Conservation (phyloP, 352 stramenopile genomes). For the Hyphochytrium catenoides region DNA sequence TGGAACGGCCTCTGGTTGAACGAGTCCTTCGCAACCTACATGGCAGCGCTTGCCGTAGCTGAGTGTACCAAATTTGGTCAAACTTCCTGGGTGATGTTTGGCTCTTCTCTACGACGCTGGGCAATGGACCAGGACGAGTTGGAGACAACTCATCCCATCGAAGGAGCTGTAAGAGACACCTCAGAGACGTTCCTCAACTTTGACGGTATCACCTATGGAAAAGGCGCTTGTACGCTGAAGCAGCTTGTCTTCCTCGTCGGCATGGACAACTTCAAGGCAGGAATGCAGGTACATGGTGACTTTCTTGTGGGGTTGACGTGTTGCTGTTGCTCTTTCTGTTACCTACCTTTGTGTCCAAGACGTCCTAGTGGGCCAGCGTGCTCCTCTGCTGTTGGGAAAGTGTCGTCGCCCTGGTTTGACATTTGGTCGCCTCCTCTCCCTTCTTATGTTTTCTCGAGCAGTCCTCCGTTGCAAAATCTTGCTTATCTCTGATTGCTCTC, state of each 20-base stretch:
- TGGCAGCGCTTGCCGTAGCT: slow-evolving; percentile 77
- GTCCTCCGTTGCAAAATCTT: slow-evolving; percentile 84
- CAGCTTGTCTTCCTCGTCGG: not conserved
- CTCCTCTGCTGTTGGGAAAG: slow-evolving; percentile 16
- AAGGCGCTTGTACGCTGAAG: slow-evolving; percentile 33
- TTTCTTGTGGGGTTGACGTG: too few species aligned
- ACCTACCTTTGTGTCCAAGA: not conserved
- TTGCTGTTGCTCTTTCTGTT: too few species aligned
- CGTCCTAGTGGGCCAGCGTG: not conserved
- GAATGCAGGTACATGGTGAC: too few species aligned
- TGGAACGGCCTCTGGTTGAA: slow-evolving; percentile 90
- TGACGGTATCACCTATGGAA: slow-evolving; percentile 89
- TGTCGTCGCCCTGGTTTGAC: slow-evolving; percentile 37
- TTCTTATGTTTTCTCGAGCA: slow-evolving; percentile 40
- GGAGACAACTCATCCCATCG: not conserved
- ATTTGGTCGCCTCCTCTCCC: slow-evolving; percentile 37
- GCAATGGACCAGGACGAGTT: slow-evolving; percentile 22
- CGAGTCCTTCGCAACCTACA: slow-evolving; percentile 90
- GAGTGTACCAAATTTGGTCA: slow-evolving; percentile 85
- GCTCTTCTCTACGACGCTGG: slow-evolving; percentile 77
- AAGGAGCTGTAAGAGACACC: too few species aligned
- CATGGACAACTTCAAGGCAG: too few species aligned
- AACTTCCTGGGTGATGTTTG: slow-evolving; percentile 64
- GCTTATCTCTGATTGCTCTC: slow-evolving; percentile 34
- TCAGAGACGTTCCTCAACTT: slow-evolving; percentile 48